Evolutionary conservation across 2,329 filamentous ascomycete genomes (phyloP).

Genomic region (Pyricularia pennisetigena): DNA sequence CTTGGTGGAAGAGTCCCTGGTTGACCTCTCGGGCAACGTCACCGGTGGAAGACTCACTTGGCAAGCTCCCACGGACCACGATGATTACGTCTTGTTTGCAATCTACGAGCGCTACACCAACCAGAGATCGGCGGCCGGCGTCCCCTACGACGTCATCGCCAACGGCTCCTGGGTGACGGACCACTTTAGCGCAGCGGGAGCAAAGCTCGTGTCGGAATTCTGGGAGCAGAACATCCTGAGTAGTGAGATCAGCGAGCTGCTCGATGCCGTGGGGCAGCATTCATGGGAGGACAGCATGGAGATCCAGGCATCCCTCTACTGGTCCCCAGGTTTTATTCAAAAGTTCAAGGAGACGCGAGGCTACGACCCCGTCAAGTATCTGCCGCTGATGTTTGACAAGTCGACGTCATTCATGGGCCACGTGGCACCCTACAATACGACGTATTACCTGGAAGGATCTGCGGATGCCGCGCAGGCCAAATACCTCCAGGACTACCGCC

Average conservation of each 20-base stretch:
- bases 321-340: constrained; percentile 21
- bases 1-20: not conserved
- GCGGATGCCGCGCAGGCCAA: constrained; percentile 2
- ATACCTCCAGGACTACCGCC: constrained; percentile 15
- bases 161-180: constrained; percentile 16
- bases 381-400: constrained; percentile 19
- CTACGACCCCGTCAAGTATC: constrained; percentile 21
- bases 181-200: constrained; percentile 26
- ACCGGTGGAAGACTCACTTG: not conserved
- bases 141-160: constrained; percentile 5
- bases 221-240: constrained; percentile 26
- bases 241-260: constrained; percentile 17
- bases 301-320: constrained; percentile 20
- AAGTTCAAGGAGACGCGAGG: constrained; percentile 20
- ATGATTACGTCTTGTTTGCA: not conserved
- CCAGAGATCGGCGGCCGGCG: not conserved
- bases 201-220: constrained; percentile 22
- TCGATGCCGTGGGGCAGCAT: constrained; percentile 24
- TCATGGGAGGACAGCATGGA: constrained; percentile 25
- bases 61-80: not conserved
- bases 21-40: not conserved
- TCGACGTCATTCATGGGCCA: not conserved
- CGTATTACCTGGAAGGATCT: not conserved
- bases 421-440: not conserved
- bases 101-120: not conserved